Base-by-base conservation (phyloP, 1,284 basidiomycete species). In the Apiotrichum veenhuisii region DNA sequence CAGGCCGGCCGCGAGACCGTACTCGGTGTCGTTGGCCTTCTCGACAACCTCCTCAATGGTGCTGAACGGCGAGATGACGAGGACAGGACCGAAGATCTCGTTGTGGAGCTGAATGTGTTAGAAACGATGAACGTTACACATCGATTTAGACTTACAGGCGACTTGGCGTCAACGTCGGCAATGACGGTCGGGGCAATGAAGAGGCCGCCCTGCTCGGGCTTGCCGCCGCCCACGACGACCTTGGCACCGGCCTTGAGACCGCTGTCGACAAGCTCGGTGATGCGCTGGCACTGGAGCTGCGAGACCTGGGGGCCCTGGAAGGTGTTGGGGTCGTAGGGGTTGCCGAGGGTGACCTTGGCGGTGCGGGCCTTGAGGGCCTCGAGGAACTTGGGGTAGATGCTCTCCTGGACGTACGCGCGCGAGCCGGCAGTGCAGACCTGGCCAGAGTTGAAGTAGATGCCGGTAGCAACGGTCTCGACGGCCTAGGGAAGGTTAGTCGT, bases 201-300 rank as follows among this genome's bases (percentile, higher is more conserved):
- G 70, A 71, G 74, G 34, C 73, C 75, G 47, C 70, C 60, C 38
- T 58, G 51, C 25, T 63, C 65, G 26, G 63, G 64, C 59, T 65
- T 64, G 66, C 82, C 80, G 30, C 91, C 92, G 30, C 91, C 92
- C 12, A 87, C 76, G 36, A 83, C 75, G 25, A 85, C 76, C 64
- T 82, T 87, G 25, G 91, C 91, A 23, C 91, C 91, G 70, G 87
- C 85, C 60, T 82, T 70, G 76, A 89, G 89, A 37, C 91, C 92
- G 2, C 81, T 79, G 66, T 92, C 87, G 64, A 96, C 91, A 72
- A 90, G 94, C 23, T 79, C 78, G 84, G 89, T 88, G 53, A 95
- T 84, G 62, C 86, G 86, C 72, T 95, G 89, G 68, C 87, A 90
- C 76, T 96, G 92, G 18, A 77, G 77, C 72, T 88, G 87, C 27